These are phyloP conservation scores for Fistulinella staudtii DNA, from an alignment of 1,284 basidiomycete genomes.

Conservation along the genomic window DNA sequence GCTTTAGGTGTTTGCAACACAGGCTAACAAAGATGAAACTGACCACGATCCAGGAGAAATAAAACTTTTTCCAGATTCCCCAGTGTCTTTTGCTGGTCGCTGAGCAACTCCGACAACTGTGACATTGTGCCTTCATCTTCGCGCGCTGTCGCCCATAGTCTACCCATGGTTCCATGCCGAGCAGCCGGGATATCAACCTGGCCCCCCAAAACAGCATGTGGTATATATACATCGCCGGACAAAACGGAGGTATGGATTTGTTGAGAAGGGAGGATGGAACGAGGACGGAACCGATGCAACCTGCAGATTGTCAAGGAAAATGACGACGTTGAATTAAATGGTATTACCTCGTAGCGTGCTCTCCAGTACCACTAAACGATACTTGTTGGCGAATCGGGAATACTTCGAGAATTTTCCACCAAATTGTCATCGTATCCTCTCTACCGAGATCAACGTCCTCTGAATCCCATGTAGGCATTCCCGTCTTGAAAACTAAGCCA, in stretches of 20 bases:
- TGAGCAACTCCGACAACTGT: background rate
- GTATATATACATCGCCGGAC: slow-evolving; percentile 7
- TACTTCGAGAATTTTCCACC: slow-evolving; percentile 14
- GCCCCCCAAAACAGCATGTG: slow-evolving; percentile 7
- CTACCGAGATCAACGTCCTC: slow-evolving; percentile 9
- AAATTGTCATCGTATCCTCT: background rate
- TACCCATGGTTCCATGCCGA: background rate
- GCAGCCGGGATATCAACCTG: slow-evolving; percentile 1
- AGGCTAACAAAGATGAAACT: background rate
- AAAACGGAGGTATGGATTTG: slow-evolving; percentile 13
- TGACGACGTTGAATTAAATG: background rate
- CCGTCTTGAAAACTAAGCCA: slow-evolving; percentile 1
- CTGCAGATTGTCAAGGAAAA: slow-evolving; percentile 2
- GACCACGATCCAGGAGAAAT: slow-evolving; percentile 5
- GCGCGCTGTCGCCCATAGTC: background rate
- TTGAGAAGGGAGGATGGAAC: slow-evolving; percentile 14
- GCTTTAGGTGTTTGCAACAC: background rate
- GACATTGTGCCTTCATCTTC: background rate
- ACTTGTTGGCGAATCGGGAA: slow-evolving; percentile 18
- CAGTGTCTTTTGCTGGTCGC: background rate
- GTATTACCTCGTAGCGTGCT: slow-evolving; percentile 6
- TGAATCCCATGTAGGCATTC: background rate
- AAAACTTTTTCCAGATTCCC: background rate
- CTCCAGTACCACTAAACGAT: slow-evolving; percentile 9
- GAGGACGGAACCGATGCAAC: slow-evolving; percentile 7